Evolutionary conservation across 1,284 basidiomycete species (phyloP), one percentile per base, ranked within the genome.

Genomic region (Moesziomyces globuligerus): DNA sequence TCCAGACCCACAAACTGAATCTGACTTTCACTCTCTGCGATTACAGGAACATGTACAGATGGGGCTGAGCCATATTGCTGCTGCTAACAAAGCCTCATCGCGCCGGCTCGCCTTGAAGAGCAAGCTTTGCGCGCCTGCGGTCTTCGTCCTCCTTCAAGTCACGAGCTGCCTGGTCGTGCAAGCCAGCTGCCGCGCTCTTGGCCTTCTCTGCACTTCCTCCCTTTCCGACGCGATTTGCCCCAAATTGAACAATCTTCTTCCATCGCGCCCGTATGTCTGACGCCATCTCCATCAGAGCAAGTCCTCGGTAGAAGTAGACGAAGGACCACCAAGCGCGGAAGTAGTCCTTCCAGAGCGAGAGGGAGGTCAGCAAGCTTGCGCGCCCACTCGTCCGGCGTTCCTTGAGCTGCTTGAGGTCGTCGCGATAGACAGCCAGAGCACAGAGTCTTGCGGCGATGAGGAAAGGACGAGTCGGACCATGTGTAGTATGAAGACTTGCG

Each of bases 361-460:
- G 39, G 5, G 58, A 62, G 21, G 64, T 58, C 28, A 62, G 46
- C 32, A 62, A 40, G 21, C 57, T 66, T 4, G 61, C 50, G 9
- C 38, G 40, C 28, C 57, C 56, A 39, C 49, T 58, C n/a, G 45
- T 41, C n/a, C 66, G 67, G 18, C 67, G 64, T 41, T 65, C 54
- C 15, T 49, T 45, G 52, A 86, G 85, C 73, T 86, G 86, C 17
- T 69, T 52, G 28, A 80, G 49, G 58, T 95, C 92, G 77, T 91
- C 90, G 72, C 88, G 85, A 90, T 93, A 96, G 2, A 94, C 90
- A 36, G 93, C 89, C 20, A 85, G 86, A 44, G 90, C 87, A 82
- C 95, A 98, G 83, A 92, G 96, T 75, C 92, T 90, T 0, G 94
- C 94, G 7, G 91, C 90, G 61, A 98, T 91, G 37, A 98, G 83